Base-by-base conservation (phyloP, 2,329 filamentous ascomycete species). In the Biscogniauxia sp. region DNA sequence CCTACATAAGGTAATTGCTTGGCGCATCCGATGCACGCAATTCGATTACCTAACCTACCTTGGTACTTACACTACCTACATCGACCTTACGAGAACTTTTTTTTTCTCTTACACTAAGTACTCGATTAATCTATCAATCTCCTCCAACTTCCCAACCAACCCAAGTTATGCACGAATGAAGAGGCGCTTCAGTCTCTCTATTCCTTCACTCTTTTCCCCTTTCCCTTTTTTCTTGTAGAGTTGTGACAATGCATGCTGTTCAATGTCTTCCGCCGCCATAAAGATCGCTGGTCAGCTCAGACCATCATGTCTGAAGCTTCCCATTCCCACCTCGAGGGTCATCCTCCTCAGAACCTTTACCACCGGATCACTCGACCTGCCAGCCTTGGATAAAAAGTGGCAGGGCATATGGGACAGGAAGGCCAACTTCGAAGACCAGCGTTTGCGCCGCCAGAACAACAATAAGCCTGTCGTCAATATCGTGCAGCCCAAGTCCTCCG, bases 371-470 rank as follows among this genome's bases (percentile, higher is more conserved):
- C 73, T 86, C 55, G 75, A 86, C 62, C 74, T 85, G 20, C 74
- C 73, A 9, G 74, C 77, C 4, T 70, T 86, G 20, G 80, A 82
- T 63, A 63, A 73, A 56, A 85, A 84, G 75, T 86, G 84, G 84
- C 80, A 79, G 2, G 70, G 75, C 51, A 73, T 69, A 64, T 85
- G 83, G 82, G 69, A 67, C 7, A 57, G 62, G 54, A 64, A 67
- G 51, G 19, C 20, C 8, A 17, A 26, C 57, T 32, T 58, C 23
- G 51, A 62, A 64, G 13, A 60, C 32, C 37, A 60, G 23, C 11
- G 37, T 45, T 17, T 45, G 11, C 28, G 56, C 55, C 37, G 11
- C 53, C n/a, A 56, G 51, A 55, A 37, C 52, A 28, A 41, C 19
- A 25, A 25, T 20, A 32, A 52, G 59, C 28, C 61, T 51, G n/a